Percentiles rank a stretch among this genome's conserved stretches.
These are phyloP conservation scores for Phytophthora citrophthora DNA, from an alignment of 352 stramenopile genomes.

Conservation along the genomic window DNA sequence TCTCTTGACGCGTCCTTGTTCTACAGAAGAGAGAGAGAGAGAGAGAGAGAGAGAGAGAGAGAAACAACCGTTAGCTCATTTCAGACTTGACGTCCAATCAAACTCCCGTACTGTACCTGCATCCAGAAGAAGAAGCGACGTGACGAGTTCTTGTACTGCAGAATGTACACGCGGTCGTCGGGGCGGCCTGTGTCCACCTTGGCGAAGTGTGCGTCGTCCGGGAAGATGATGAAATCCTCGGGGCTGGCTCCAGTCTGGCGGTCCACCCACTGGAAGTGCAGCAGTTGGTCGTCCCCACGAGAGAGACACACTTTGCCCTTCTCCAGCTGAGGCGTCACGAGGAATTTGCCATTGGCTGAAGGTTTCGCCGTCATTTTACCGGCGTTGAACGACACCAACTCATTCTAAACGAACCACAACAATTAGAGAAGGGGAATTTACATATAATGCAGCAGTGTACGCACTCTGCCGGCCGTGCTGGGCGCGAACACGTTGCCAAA, in stretches of 20 bases:
- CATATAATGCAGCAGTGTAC: slow-evolving; percentile 13
- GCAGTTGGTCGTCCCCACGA: slow-evolving; percentile 87
- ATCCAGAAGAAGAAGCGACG: slow-evolving; percentile 96
- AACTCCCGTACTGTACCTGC: slow-evolving; percentile 61
- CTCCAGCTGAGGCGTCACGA: slow-evolving; percentile 89
- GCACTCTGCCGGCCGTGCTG: slow-evolving; percentile 58
- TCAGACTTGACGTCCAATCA: too few species aligned
- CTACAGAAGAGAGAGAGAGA: slow-evolving; percentile 23
- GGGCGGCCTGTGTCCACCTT: slow-evolving; percentile 89
- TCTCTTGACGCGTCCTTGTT: slow-evolving; percentile 90
- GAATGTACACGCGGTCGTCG: slow-evolving; percentile 89
- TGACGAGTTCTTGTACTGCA: slow-evolving; percentile 94
- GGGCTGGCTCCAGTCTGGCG: slow-evolving; percentile 80
- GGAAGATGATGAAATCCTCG: slow-evolving; percentile 94
- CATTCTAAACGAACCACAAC: slow-evolving; percentile 47
- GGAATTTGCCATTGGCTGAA: slow-evolving; percentile 84
- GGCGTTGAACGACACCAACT: slow-evolving; percentile 92
- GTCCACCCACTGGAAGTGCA: slow-evolving; percentile 95
- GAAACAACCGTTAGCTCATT: not conserved
- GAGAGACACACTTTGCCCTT: slow-evolving; percentile 92
- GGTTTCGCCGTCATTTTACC: slow-evolving; percentile 88
- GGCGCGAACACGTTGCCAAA: slow-evolving; percentile 83
- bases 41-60: too few species aligned
- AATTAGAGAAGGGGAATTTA: not conserved
- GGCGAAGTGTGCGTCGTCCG: slow-evolving; percentile 88